phyloP scores from a whole-genome alignment of 768 basidiomycete species.

The Mycena kentingensis region DNA sequence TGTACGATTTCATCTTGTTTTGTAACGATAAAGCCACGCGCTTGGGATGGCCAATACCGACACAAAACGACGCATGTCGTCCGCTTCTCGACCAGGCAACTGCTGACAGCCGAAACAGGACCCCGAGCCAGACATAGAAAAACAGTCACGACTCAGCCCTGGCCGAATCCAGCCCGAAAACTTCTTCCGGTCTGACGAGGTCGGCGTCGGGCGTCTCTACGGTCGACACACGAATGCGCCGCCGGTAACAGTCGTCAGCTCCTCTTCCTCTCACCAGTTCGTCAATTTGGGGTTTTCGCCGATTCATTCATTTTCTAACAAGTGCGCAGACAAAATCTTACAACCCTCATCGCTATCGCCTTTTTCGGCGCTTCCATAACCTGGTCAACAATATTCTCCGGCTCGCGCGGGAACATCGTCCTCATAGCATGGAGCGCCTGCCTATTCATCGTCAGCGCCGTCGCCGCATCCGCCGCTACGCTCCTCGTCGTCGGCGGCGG shows the following conservation, averaged over 20 bases:
- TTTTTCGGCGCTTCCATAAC: conserved; percentile 31
- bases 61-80: background rate
- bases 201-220: background rate
- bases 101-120: background rate
- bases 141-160: background rate
- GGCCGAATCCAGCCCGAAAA: background rate
- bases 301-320: background rate
- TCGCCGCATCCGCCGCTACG: conserved; percentile 16
- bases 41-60: background rate
- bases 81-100: background rate
- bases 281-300: background rate
- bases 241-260: conserved; percentile 8
- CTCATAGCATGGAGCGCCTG: conserved; percentile 26
- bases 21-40: background rate
- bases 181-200: background rate
- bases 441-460: conserved; percentile 24
- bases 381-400: conserved; percentile 28
- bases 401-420: conserved; percentile 24
- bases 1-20: background rate
- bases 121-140: background rate
- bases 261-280: conserved; percentile 12
- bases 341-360: conserved; percentile 15
- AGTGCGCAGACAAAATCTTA: conserved; percentile 21
- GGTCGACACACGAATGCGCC: background rate
- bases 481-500: conserved; percentile 17